phyloP scores from a whole-genome alignment of 1,139 yeast genomes.

The Candida buenavistaensis region DNA sequence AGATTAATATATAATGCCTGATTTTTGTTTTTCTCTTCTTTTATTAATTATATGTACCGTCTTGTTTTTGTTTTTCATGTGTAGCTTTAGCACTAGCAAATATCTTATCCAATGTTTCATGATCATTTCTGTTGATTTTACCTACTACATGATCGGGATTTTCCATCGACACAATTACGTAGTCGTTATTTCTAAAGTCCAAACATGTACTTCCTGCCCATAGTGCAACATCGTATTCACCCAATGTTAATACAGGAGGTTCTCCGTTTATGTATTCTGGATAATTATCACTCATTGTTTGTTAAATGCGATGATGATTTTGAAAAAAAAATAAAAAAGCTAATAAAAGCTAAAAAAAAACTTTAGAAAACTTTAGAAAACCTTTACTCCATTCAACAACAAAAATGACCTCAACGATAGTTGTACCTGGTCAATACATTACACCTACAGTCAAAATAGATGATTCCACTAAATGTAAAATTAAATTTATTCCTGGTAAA shows the following conservation, averaged over 20 bases:
- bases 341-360: no score
- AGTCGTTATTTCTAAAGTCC: conserved; percentile 37
- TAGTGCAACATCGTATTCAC: conserved; percentile 50
- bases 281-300: conserved; percentile 16
- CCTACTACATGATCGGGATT: conserved; percentile 47
- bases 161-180: conserved; percentile 49
- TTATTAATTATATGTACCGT: conserved; percentile 1
- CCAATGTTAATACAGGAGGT: conserved; percentile 48
- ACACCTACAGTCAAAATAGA: conserved; percentile 35
- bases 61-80: conserved; percentile 21
- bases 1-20: no score
- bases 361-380: background rate
- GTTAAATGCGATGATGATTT: background rate
- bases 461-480: conserved; percentile 17
- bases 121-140: conserved; percentile 34
- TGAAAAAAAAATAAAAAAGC: no score
- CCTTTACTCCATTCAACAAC: background rate
- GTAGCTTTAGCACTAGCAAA: conserved; percentile 47
- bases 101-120: conserved; percentile 39
- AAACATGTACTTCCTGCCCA: conserved; percentile 56
- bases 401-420: conserved; percentile 20
- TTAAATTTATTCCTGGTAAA: conserved; percentile 33
- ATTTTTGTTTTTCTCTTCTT: conserved; percentile 1
- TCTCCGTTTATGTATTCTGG: conserved; percentile 46
- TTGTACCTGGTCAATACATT: conserved; percentile 76